Evolutionary conservation across 345 rosid genomes (phyloP), one percentile per base, ranked within the genome.

Genomic region (Gossypium turneri): DNA sequence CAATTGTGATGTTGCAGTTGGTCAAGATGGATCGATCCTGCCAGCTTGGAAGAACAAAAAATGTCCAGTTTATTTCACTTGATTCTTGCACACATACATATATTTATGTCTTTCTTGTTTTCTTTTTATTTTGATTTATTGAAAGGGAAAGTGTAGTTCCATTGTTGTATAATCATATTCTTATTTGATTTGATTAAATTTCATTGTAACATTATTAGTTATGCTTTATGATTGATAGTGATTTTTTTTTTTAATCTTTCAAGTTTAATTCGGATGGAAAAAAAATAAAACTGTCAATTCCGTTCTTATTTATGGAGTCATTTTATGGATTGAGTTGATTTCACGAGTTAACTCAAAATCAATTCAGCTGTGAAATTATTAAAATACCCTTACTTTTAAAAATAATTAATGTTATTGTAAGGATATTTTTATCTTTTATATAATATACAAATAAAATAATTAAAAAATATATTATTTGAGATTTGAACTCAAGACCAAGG

Each of bases 61-160:
- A 77, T 94, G 98, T 77, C 90, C 92, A 0, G 88, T 92, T 38
- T 92, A 90, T 87, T 92, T 94, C 78, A 83, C 86, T 45, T 94
- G 84, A 85, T 68, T 72, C 53, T 65, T 41, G 13, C 22, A 15
- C 19, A 1, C 13, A 5, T 34, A 34, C 41, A 34, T 52, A 52
- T 52, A 52, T 52, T 4, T 17, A 12, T 25, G 20, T 56, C 3
- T 9, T 22, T 58, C 48, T 45, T 20, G 3, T 72, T 44, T 73
- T 41, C 29, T 38, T 9, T 9, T 16, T 12, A 7, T 24, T 73
- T 11, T 60, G 15, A 20, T 44, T 22, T 25, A n/a, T 47, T 47
- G 3, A 1, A 12, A 12, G 16, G 19, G 12, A 7, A 12, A 17
- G 41, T 63, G 29, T 66, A 64, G 24, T 19, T 65, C 27, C 13